Percentiles rank a stretch among this genome's conserved stretches.
phyloP scores from a whole-genome alignment of 2,329 filamentous ascomycete species.

The Talaromyces sp. region DNA sequence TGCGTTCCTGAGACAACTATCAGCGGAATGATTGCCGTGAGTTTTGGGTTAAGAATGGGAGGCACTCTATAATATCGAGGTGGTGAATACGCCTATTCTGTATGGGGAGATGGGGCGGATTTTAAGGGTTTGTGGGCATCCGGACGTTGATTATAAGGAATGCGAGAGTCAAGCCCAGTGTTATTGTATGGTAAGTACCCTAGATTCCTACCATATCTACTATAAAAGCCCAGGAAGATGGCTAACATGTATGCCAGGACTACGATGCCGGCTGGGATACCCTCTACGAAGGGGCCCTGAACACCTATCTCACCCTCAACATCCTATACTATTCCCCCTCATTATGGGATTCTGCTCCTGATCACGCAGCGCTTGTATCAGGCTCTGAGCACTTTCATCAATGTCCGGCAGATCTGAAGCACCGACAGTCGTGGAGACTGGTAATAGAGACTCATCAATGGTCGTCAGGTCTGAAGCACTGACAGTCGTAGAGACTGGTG shows the following conservation, averaged over 20 bases:
- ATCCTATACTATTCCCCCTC: slow-evolving; percentile 5
- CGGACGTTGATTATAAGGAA: not conserved
- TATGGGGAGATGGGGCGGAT: slow-evolving; percentile 11
- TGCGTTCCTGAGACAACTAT: not conserved
- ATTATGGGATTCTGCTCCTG: not conserved
- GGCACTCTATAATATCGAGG: slow-evolving; percentile 8
- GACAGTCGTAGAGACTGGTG: too few relatives aligned
- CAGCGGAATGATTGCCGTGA: not conserved
- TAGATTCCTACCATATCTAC: too few relatives aligned
- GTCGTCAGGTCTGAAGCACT: too few relatives aligned
- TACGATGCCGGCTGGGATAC: slow-evolving; percentile 2
- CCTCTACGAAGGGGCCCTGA: not conserved
- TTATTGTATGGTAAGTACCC: not conserved
- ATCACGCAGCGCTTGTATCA: too few relatives aligned
- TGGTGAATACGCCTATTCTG: slow-evolving; percentile 5
- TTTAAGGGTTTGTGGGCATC: not conserved
- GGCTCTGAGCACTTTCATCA: too few relatives aligned
- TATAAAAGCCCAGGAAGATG: too few relatives aligned
- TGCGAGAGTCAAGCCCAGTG: not conserved
- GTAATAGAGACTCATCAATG: too few relatives aligned
- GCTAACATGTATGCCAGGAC: not conserved
- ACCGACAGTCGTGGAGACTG: too few relatives aligned
- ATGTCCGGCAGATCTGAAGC: too few relatives aligned
- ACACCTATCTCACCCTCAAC: slow-evolving; percentile 5
- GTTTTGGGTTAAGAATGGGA: not conserved